Evolutionary conservation across 2,329 filamentous ascomycete species (phyloP), one percentile per base, ranked within the genome.

Genomic region (Colletotrichum liriopes): DNA sequence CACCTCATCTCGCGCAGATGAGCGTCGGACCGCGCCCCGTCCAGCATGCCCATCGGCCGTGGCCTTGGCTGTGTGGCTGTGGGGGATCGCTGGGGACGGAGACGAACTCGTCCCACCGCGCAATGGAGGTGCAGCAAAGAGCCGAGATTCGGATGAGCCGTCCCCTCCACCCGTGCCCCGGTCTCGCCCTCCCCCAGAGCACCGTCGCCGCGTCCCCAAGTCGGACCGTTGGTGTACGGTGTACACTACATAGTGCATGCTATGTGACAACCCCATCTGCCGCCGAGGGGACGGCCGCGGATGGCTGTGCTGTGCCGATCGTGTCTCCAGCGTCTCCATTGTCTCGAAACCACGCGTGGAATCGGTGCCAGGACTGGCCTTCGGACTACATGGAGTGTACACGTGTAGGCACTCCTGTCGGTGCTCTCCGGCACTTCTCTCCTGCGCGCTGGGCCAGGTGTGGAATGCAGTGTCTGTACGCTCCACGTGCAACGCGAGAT

Each of bases 71-170:
- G 5, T 26, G 35, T 62, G 45, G 32, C 43, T 39, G 59, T 49
- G 43, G 58, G 1, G 41, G 23, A 23, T 26, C 3, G 8, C 41
- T 23, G 39, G 23, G 6, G 23, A 29, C 12, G 39, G 39, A 29
- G 37, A 41, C 18, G 1, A 9, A 9, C 20, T 35, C n/a, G 59
- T 69, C 43, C 66, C 60, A 29, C 60, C n/a, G 43, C 54, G 12
- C 67, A 61, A 71, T 47, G 32, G 63, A 49, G 67, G 52, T 51
- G 63, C 56, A 49, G 62, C 45, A 32, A 23, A 23, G 20, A 55
- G 62, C 51, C 62, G 62, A 56, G 39, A 65, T 54, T 47, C 43
- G 5, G 43, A 61, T 61, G 56, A 12, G 26, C 23, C 16, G 39
- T 8, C 51, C 62, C 51, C 62, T 32, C 62, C 29, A 20, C 41